These are phyloP conservation scores for Bryopsis sp. DNA, from an alignment of 139 green algal genomes.

Conservation along the genomic window DNA sequence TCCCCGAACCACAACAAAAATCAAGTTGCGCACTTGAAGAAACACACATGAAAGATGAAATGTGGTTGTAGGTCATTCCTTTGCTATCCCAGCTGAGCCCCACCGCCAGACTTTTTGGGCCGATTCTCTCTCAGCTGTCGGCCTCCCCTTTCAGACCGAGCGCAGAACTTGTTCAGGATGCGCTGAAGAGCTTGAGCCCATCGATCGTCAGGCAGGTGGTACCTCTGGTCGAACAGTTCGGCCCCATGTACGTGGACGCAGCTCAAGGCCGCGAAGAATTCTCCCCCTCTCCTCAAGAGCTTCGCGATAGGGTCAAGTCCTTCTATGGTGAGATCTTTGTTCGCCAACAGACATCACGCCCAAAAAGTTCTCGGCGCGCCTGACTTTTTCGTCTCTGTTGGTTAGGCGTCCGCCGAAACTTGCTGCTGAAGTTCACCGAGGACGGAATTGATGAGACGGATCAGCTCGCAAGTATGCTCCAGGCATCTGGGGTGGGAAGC, in stretches of 20 bases:
- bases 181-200: slow-evolving; percentile 43
- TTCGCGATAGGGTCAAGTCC: slow-evolving; percentile 45
- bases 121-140: slow-evolving; percentile 62
- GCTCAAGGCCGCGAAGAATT: slow-evolving; percentile 70
- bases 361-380: neutral
- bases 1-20: too few species aligned
- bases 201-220: slow-evolving; percentile 59
- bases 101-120: slow-evolving; percentile 54
- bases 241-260: slow-evolving; percentile 74
- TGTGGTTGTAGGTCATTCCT: slow-evolving; percentile 4
- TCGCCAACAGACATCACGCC: neutral
- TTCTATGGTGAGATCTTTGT: slow-evolving; percentile 40
- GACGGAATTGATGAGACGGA: slow-evolving; percentile 86
- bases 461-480: slow-evolving; percentile 54
- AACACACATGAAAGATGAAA: too few species aligned
- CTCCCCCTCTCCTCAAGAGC: slow-evolving; percentile 63
- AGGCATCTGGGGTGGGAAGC: slow-evolving; percentile 15
- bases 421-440: slow-evolving; percentile 80
- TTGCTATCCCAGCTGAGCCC: slow-evolving; percentile 30
- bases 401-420: slow-evolving; percentile 58
- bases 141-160: slow-evolving; percentile 47
- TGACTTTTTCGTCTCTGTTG: slow-evolving; percentile 1
- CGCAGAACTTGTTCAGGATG: slow-evolving; percentile 35
- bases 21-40: too few species aligned
- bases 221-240: slow-evolving; percentile 79